Conservation (phyloP, 345 rosid species). For the Ceriops tagal region DNA sequence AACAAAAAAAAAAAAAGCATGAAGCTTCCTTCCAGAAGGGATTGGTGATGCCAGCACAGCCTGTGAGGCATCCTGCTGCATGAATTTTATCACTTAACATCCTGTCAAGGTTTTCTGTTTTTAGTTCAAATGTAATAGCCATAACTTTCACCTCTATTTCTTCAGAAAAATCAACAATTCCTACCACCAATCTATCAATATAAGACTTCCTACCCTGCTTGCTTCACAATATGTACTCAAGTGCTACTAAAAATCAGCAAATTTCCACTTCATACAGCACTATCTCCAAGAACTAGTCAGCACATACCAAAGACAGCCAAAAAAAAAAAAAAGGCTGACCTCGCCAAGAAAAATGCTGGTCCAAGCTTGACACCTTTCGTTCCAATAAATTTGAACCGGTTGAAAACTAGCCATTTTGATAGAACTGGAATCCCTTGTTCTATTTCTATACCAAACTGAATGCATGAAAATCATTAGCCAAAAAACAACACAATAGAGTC, state of each 20-base stretch:
- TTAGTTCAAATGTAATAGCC: background rate
- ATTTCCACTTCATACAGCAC: background rate
- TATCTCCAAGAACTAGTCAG: constrained; percentile 7
- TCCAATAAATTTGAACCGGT: constrained; percentile 78
- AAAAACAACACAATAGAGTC: background rate
- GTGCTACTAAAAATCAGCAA: background rate
- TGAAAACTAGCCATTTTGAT: constrained; percentile 88
- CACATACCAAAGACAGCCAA: constrained; percentile 7
- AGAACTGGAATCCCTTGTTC: constrained; percentile 95
- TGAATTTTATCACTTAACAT: background rate
- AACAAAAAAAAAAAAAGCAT: too few species aligned
- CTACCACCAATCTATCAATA: background rate
- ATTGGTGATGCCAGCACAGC: background rate
- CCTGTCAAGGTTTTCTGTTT: background rate
- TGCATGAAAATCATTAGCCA: constrained; percentile 24
- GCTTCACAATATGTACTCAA: constrained; percentile 1
- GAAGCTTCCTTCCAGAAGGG: too few species aligned
- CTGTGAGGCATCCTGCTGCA: background rate
- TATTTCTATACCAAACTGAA: constrained; percentile 79
- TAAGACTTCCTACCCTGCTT: background rate
- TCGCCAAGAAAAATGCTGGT: constrained; percentile 79
- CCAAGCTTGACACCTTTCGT: constrained; percentile 86
- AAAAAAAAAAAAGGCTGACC: constrained; percentile 40
- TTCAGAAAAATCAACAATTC: background rate
- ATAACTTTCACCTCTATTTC: background rate